These are phyloP conservation scores for Cichorium intybus DNA, from an alignment of 140 eudicot genomes.

Conservation along the genomic window DNA sequence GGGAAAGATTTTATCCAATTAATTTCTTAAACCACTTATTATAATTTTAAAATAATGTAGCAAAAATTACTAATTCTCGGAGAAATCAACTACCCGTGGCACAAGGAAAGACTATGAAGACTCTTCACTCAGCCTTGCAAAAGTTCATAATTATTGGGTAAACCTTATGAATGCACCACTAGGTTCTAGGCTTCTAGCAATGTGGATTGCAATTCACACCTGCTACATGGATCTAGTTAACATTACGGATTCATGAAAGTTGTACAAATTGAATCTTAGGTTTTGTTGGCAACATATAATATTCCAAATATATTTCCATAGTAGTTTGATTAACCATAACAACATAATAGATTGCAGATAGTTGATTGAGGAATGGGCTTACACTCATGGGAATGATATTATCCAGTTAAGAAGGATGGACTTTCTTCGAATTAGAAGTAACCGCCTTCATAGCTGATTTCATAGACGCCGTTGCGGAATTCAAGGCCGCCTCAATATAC, in stretches of 20 bases:
- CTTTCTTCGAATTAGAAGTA: constrained; percentile 54
- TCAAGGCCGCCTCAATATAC: constrained; percentile 84
- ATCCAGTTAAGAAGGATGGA: constrained; percentile 61
- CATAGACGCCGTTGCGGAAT: constrained; percentile 81
- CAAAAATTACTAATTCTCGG: background rate
- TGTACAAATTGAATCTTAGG: constrained; percentile 8
- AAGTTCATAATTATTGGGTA: background rate
- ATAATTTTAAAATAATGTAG: background rate
- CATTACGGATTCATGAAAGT: constrained; percentile 1
- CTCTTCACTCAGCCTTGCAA: background rate
- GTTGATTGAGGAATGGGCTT: constrained; percentile 16
- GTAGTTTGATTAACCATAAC: constrained; percentile 1
- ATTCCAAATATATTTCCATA: constrained; percentile 4
- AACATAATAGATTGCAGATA: background rate
- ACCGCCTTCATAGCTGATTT: constrained; percentile 73
- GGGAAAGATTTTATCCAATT: background rate
- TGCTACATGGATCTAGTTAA: background rate
- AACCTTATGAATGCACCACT: background rate
- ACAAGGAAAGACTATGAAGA: too few relatives aligned
- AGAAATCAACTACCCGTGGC: background rate
- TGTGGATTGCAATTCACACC: background rate
- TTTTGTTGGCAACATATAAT: background rate
- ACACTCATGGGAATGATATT: background rate
- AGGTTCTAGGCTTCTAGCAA: background rate
- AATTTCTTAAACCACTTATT: background rate